phyloP scores from a whole-genome alignment of 2,329 filamentous ascomycete species.

The Colletotrichum karsti region DNA sequence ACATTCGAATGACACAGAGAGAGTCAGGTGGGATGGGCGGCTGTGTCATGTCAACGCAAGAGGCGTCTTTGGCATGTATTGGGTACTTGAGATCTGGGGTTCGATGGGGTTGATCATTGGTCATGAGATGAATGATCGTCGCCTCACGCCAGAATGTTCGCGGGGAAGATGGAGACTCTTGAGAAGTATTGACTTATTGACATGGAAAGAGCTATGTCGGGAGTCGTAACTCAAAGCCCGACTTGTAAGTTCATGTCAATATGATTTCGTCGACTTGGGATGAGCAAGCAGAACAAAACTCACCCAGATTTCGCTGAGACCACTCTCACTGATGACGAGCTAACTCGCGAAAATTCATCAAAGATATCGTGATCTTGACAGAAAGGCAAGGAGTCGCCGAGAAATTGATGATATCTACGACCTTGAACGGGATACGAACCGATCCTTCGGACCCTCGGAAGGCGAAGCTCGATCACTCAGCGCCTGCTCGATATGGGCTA shows the following conservation, averaged over 20 bases:
- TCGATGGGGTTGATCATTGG: background rate
- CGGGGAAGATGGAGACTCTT: background rate
- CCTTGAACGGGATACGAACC: background rate
- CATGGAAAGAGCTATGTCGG: too few species aligned
- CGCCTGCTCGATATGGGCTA: background rate
- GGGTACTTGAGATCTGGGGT: background rate
- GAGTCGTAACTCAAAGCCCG: too few species aligned
- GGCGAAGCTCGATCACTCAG: background rate
- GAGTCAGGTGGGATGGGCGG: background rate
- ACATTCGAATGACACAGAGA: background rate
- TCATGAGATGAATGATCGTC: background rate
- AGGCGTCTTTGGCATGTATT: background rate
- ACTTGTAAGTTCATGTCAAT: too few species aligned
- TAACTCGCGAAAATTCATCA: background rate
- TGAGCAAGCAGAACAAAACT: too few species aligned
- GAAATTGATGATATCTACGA: background rate
- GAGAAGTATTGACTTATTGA: background rate
- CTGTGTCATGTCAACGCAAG: slow-evolving; percentile 5
- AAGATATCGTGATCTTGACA: background rate
- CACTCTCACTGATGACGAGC: background rate
- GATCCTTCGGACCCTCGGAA: background rate
- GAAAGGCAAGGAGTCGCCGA: background rate
- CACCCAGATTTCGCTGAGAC: too few species aligned
- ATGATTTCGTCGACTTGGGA: too few species aligned
- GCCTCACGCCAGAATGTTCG: background rate